Percentiles rank a stretch among this genome's conserved stretches.
Conservation (phyloP, 805 yeast genomes). For the Suhomyces prunicola region DNA sequence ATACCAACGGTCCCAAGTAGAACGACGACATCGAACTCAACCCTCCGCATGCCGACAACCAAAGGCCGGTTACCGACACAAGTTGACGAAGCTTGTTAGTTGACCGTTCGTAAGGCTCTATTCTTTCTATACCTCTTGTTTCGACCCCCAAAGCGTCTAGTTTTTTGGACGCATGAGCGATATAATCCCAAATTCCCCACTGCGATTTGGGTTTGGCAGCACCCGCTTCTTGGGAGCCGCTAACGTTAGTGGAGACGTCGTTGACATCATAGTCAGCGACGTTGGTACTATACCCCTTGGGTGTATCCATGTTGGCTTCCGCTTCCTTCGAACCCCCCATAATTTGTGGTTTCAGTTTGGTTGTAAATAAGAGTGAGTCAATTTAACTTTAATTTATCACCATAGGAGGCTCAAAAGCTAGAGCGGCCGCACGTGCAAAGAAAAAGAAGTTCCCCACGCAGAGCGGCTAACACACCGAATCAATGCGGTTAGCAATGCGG, state of each 20-base stretch:
- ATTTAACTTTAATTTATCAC: not conserved
- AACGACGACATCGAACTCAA: slow-evolving; percentile 86
- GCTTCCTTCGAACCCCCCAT: not conserved
- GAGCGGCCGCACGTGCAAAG: not conserved
- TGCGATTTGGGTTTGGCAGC: not conserved
- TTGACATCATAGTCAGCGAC: not conserved
- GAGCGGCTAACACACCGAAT: not conserved
- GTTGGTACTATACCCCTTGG: not conserved
- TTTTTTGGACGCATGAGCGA: slow-evolving; percentile 10
- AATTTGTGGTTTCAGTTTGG: not conserved
- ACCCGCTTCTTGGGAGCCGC: not conserved
- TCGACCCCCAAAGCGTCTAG: slow-evolving; percentile 64
- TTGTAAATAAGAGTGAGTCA: not conserved
- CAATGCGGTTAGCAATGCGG: not conserved
- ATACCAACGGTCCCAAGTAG: slow-evolving; percentile 70
- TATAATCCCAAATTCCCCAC: slow-evolving; percentile 1
- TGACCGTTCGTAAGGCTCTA: slow-evolving; percentile 65
- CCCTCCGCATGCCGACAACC: slow-evolving; percentile 87
- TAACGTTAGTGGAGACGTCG: not conserved
- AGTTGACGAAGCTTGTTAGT: slow-evolving; percentile 24
- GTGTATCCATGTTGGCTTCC: not conserved
- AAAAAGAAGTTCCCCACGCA: not conserved
- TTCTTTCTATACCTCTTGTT: slow-evolving; percentile 74
- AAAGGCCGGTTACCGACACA: slow-evolving; percentile 60
- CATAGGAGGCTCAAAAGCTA: not conserved